Conservation (phyloP, 495 filamentous ascomycete species). For the Bombardia bombarda region DNA sequence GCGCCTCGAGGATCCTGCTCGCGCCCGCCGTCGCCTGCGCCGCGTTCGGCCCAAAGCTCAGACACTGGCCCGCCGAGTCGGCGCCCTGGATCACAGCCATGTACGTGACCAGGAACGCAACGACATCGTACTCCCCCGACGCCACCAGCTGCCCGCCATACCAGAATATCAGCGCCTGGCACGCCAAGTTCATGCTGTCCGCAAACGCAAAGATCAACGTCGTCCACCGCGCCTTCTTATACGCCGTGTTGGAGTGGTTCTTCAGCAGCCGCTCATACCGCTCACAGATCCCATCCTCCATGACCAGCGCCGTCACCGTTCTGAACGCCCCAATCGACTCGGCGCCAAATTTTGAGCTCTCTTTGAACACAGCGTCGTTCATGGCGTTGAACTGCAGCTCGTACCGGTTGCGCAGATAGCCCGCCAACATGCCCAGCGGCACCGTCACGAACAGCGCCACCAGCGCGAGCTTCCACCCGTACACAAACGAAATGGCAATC, state of each 20-base stretch:
- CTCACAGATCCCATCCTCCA: conserved; percentile 45
- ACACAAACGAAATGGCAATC: conserved; percentile 42
- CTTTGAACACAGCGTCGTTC: conserved; percentile 48
- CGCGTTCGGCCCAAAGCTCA: conserved; percentile 42
- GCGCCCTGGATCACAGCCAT: conserved; percentile 43
- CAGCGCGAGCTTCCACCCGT: conserved; percentile 52
- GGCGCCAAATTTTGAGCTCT: conserved; percentile 52
- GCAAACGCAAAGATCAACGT: conserved; percentile 41
- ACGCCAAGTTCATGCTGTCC: conserved; percentile 33
- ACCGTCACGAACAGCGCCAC: conserved; percentile 43
- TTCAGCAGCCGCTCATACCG: conserved; percentile 34
- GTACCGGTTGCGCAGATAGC: conserved; percentile 45
- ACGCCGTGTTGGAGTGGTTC: conserved; percentile 31
- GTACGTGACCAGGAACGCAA: conserved; percentile 37
- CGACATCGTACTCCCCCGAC: conserved; percentile 26
- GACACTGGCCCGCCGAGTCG: conserved; percentile 35
- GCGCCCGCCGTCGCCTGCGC: conserved; percentile 39
- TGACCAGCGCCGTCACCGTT: conserved; percentile 48
- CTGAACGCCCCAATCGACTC: conserved; percentile 53
- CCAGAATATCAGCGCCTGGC: conserved; percentile 44
- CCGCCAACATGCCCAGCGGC: conserved; percentile 37
- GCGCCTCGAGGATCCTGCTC: conserved; percentile 36
- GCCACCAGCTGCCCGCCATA: conserved; percentile 37
- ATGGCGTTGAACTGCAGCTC: conserved; percentile 50
- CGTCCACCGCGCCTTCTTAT: conserved; percentile 32